Evolutionary conservation across 2,329 filamentous ascomycete species (phyloP), one percentile per base, ranked within the genome.

Genomic region (Fusarium secorum): DNA sequence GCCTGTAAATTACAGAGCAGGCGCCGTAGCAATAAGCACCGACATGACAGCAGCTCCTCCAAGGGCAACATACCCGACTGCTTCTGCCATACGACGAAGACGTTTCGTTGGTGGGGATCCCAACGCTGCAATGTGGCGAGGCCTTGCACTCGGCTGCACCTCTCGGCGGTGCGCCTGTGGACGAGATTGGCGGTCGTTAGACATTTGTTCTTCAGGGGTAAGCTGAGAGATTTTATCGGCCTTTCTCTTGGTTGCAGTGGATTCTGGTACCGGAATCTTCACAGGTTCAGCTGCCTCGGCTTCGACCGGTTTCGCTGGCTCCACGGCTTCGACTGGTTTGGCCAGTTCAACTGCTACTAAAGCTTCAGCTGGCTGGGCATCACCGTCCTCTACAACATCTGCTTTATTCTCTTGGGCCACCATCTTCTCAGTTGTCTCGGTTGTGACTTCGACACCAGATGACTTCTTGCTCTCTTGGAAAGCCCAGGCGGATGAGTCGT

Each of bases 41-140:
- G 80, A 79, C 77, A 82, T 78, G 41, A 81, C 81, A n/a, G 80
- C 80, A 11, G 80, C 73, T 24, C 81, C 81, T 11, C 81, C 81
- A 6, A 82, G 69, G 9, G 81, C 78, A 15, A 78, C 80, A 39
- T 78, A 79, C 13, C 81, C 79, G 28, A 82, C 67, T 1, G 76
- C 77, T 54, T 82, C 81, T 7, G 79, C 81, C 44, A 77, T 77
- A 49, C 76, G 77, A 17, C 78, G 78, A 44, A 81, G 63, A 10
- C 80, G 77, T 51, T 82, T 82, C 7, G 35, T 57, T 20, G 78
- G 75, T 14, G 69, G 72, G 24, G 44, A 38, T 38, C 38, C 26
- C 30, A 44, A 36, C 32, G 44, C 45, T 7, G 35, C 32, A 33
- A 41, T 36, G 20, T 46, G 28, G 22, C 30, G 30, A 51, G 60